These are phyloP conservation scores for Tetraselmis chui DNA, from an alignment of 139 green algal species.

Conservation along the genomic window DNA sequence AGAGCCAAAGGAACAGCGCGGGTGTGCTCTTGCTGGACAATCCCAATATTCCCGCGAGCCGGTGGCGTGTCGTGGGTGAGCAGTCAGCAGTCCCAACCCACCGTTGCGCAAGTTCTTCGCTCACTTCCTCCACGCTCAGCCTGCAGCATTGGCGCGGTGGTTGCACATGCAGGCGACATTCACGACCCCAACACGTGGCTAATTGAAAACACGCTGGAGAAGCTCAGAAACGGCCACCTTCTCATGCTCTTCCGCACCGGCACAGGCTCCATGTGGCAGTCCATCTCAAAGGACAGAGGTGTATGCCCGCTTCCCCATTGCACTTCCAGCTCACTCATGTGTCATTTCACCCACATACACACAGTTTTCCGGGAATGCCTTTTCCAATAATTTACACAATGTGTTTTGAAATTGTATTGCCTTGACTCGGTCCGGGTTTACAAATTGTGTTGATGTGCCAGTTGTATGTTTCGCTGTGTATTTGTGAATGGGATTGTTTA, in stretches of 20 bases:
- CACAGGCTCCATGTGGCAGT: slow-evolving; percentile 19
- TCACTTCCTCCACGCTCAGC: no score
- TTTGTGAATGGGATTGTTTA: no score
- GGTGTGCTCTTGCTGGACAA: not conserved
- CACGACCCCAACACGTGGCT: slow-evolving; percentile 29
- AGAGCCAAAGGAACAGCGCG: not conserved
- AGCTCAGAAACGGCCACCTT: slow-evolving; percentile 4
- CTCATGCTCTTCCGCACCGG: slow-evolving; percentile 18
- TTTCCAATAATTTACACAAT: no score
- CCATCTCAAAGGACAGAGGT: slow-evolving; percentile 13
- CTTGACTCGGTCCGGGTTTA: no score
- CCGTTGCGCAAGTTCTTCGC: not conserved
- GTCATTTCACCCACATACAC: no score
- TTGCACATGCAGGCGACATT: slow-evolving; percentile 16
- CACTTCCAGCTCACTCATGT: no score
- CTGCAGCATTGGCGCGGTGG: no score
- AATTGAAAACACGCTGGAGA: slow-evolving; percentile 27
- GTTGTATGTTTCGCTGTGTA: no score
- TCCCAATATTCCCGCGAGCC: not conserved
- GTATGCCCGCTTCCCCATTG: no score
- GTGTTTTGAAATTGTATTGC: no score
- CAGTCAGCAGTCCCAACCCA: not conserved
- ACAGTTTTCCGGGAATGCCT: no score
- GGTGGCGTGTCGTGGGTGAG: not conserved
- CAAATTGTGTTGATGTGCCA: no score